A percentile compares a stretch with the other conserved stretches of the same genome.
Evolutionary conservation across 345 rosid genomes (phyloP).

Genomic region (Brassica incana): DNA sequence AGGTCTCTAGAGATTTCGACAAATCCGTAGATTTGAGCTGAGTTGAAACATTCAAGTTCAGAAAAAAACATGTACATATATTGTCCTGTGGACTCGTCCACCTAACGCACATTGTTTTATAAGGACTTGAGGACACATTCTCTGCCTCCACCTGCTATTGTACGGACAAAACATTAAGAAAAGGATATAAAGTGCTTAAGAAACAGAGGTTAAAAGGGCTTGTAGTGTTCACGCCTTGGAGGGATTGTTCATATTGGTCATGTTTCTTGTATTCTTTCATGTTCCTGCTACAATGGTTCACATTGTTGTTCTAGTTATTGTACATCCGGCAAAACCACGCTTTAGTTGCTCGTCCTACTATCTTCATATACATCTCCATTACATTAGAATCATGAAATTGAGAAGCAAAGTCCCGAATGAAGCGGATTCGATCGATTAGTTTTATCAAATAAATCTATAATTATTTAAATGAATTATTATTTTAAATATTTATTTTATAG

Average conservation of each 20-base stretch:
- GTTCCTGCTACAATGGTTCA: slow-evolving; percentile 12
- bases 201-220: too few species aligned
- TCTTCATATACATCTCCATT: not conserved
- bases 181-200: too few species aligned
- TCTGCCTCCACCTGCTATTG: too few species aligned
- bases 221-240: not conserved
- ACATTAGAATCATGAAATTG: not conserved
- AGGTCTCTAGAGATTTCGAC: too few species aligned
- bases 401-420: not conserved
- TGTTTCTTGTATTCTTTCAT: not conserved
- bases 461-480: too few species aligned
- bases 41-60: not conserved
- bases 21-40: too few species aligned
- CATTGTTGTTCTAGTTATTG: slow-evolving; percentile 6
- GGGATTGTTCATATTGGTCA: slow-evolving; percentile 11
- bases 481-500: too few species aligned
- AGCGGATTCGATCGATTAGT: too few species aligned
- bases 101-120: not conserved
- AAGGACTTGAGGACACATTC: not conserved
- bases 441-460: too few species aligned
- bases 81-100: slow-evolving; percentile 24
- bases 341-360: not conserved
- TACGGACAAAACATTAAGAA: too few species aligned
- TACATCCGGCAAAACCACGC: not conserved
- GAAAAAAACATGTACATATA: not conserved